Evolutionary conservation across 306 rosid species (phyloP).

Genomic region (Urtica urens): DNA sequence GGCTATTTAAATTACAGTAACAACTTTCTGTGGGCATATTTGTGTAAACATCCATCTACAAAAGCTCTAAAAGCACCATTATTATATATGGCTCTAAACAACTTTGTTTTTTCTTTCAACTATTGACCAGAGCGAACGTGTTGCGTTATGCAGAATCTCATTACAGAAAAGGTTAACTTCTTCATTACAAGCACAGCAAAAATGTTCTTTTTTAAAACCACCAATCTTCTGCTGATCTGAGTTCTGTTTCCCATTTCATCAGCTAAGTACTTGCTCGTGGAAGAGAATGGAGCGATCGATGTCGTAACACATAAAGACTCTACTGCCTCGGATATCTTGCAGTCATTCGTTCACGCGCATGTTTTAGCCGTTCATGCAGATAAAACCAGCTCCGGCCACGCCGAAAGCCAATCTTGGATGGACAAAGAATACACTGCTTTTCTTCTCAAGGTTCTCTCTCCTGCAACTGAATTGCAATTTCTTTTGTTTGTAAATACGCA

Average conservation of each 20-base stretch:
- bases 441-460: conserved; percentile 39
- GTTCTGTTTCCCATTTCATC: conserved; percentile 13
- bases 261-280: conserved; percentile 86
- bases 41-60: no score
- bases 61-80: not conserved
- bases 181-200: not conserved
- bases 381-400: conserved; percentile 40
- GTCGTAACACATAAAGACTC: conserved; percentile 73
- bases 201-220: no score
- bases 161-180: conserved; percentile 49
- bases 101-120: conserved; percentile 2
- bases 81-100: conserved; percentile 15
- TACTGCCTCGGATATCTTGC: conserved; percentile 43
- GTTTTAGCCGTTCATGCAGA: conserved; percentile 33
- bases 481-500: no score
- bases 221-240: conserved; percentile 9
- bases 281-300: conserved; percentile 44
- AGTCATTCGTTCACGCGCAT: conserved; percentile 68
- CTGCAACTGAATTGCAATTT: conserved; percentile 2
- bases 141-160: conserved; percentile 51
- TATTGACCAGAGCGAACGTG: conserved; percentile 38
- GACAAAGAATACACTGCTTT: conserved; percentile 49
- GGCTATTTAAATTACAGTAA: no score
- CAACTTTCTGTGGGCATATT: no score
- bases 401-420: conserved; percentile 74